Evolutionary conservation across 495 filamentous ascomycete species (phyloP).

Genomic region (Thermochaetoides thermophila): DNA sequence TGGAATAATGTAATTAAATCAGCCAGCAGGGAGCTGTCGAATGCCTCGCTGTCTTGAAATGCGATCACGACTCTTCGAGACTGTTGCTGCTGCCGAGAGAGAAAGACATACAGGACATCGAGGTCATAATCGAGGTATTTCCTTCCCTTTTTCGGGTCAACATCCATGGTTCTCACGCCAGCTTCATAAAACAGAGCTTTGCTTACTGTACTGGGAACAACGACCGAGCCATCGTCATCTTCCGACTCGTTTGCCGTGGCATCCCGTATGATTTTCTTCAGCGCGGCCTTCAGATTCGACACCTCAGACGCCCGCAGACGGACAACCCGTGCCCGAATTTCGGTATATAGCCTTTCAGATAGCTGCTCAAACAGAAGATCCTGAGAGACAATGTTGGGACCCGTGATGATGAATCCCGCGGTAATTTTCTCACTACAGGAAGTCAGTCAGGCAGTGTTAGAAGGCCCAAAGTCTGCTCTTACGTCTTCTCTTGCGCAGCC

Average conservation of each 20-base stretch:
- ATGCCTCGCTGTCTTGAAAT: slow-evolving; percentile 85
- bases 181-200: too few relatives aligned
- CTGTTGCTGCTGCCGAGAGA: slow-evolving; percentile 36
- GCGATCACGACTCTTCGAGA: slow-evolving; percentile 55
- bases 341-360: slow-evolving; percentile 33
- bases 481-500: slow-evolving; percentile 24
- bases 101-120: slow-evolving; percentile 54
- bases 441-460: slow-evolving; percentile 6
- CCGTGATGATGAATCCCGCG: slow-evolving; percentile 67
- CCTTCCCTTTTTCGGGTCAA: slow-evolving; percentile 38
- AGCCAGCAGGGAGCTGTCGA: slow-evolving; percentile 61
- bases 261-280: slow-evolving; percentile 73
- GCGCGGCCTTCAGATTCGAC: slow-evolving; percentile 62
- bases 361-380: slow-evolving; percentile 57
- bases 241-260: slow-evolving; percentile 22
- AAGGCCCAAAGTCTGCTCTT: slow-evolving; percentile 13
- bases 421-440: slow-evolving; percentile 37
- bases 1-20: slow-evolving; percentile 67
- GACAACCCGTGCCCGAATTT: slow-evolving; percentile 43
- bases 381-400: slow-evolving; percentile 74
- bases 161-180: too few relatives aligned
- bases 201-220: too few relatives aligned
- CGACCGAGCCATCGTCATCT: slow-evolving; percentile 33
- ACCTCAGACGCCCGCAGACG: slow-evolving; percentile 62
- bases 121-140: slow-evolving; percentile 85